Percentiles rank a stretch among this genome's conserved stretches.
Evolutionary conservation across 169 alveolate genomes (phyloP).

Genomic region (Plasmodium adleri): DNA sequence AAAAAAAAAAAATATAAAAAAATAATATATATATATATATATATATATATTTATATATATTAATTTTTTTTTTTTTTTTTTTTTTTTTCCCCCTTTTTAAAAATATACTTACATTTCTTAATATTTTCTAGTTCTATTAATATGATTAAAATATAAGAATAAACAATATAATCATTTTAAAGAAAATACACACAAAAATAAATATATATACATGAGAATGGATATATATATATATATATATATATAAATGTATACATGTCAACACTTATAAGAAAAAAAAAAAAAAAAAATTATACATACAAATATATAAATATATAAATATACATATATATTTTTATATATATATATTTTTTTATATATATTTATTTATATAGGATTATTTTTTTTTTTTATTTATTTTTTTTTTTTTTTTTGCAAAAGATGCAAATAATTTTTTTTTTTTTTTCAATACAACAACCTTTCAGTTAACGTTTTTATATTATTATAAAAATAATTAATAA

Average conservation of each 20-base stretch:
- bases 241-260: too few species aligned
- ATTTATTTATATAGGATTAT: neutral
- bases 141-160: neutral
- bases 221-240: neutral
- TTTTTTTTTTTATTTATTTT: neutral
- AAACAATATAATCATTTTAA: neutral
- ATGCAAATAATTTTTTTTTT: constrained; percentile 11
- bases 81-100: neutral
- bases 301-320: neutral
- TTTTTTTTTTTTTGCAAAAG: constrained; percentile 25
- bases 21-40: neutral
- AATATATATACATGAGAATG: neutral
- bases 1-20: too few species aligned
- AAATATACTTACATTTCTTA: neutral
- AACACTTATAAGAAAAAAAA: neutral
- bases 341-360: neutral
- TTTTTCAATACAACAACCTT: neutral
- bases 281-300: neutral
- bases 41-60: neutral
- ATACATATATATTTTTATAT: neutral
- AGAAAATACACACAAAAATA: neutral
- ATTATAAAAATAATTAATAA: too few species aligned
- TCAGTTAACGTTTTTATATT: too few species aligned
- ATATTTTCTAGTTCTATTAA: neutral
- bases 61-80: too few species aligned